Conservation (phyloP, 768 basidiomycete genomes). For the Auriscalpium vulgare region DNA sequence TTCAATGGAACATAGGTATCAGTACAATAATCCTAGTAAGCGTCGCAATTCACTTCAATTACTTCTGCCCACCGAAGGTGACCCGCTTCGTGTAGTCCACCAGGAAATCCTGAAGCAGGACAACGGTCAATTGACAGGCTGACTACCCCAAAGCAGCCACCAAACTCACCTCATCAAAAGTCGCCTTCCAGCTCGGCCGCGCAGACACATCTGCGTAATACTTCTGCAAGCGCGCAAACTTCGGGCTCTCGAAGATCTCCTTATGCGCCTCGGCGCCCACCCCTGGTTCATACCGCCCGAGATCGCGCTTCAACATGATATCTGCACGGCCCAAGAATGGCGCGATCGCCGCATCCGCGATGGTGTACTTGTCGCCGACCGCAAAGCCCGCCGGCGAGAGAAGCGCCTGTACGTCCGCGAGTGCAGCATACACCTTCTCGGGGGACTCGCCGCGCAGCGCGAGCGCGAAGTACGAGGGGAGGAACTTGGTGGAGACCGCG, state of each 20-base stretch:
- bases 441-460: constrained; percentile 26
- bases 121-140: not conserved
- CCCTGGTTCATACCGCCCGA: constrained; percentile 34
- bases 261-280: constrained; percentile 33
- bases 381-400: constrained; percentile 39
- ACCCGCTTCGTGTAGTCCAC: not conserved
- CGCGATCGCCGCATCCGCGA: constrained; percentile 50
- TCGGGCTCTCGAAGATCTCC: constrained; percentile 29
- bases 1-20: too few species aligned
- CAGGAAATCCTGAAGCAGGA: not conserved
- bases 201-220: constrained; percentile 38
- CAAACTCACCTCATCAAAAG: constrained; percentile 38
- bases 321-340: constrained; percentile 49
- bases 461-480: constrained; percentile 28
- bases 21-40: too few species aligned
- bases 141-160: not conserved
- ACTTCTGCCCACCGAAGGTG: not conserved
- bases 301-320: constrained; percentile 34
- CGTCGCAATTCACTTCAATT: too few species aligned
- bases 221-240: constrained; percentile 39
- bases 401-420: constrained; percentile 39
- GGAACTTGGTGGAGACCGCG: constrained; percentile 34
- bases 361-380: constrained; percentile 35
- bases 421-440: constrained; percentile 30
- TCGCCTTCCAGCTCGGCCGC: constrained; percentile 44